These are phyloP conservation scores for Cystoderma amianthinum DNA, from an alignment of 768 basidiomycete genomes.

Conservation along the genomic window DNA sequence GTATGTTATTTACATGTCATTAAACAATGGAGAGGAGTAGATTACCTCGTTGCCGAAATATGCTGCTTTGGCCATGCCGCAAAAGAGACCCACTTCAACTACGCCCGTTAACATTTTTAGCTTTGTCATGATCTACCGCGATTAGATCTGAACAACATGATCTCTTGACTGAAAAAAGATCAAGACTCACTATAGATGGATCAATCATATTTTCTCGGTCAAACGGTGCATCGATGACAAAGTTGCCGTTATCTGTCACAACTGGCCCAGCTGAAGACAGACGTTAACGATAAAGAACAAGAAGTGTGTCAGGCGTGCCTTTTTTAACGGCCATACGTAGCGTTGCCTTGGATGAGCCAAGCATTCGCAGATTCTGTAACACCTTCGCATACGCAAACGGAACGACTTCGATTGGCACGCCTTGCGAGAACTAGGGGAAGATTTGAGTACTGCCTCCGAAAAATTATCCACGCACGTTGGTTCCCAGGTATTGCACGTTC, in stretches of 20 bases:
- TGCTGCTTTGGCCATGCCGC: conserved; percentile 87
- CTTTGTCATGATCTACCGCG: conserved; percentile 60
- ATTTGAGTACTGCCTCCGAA: background rate
- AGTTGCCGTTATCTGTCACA: conserved; percentile 95
- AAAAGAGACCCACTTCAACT: conserved; percentile 98
- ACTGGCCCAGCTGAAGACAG: conserved; percentile 75
- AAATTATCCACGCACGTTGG: conserved; percentile 72
- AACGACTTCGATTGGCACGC: conserved; percentile 94
- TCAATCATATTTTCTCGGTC: conserved; percentile 57
- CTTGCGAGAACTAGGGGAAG: conserved; percentile 60
- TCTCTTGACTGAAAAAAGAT: background rate
- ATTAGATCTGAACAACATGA: background rate
- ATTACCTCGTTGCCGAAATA: conserved; percentile 88
- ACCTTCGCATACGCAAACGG: conserved; percentile 94
- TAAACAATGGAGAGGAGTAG: background rate
- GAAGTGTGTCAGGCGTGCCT: conserved; percentile 19
- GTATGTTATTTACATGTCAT: conserved; percentile 1
- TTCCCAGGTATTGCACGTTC: conserved; percentile 77
- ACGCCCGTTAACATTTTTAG: conserved; percentile 97
- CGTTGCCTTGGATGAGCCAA: conserved; percentile 65
- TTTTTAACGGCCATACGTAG: conserved; percentile 91
- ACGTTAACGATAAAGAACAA: background rate
- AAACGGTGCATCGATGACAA: conserved; percentile 96
- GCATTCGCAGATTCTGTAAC: conserved; percentile 53
- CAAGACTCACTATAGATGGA: conserved; percentile 46